These are phyloP conservation scores for Gossypium davidsonii DNA, from an alignment of 441 rosid species.

Conservation along the genomic window DNA sequence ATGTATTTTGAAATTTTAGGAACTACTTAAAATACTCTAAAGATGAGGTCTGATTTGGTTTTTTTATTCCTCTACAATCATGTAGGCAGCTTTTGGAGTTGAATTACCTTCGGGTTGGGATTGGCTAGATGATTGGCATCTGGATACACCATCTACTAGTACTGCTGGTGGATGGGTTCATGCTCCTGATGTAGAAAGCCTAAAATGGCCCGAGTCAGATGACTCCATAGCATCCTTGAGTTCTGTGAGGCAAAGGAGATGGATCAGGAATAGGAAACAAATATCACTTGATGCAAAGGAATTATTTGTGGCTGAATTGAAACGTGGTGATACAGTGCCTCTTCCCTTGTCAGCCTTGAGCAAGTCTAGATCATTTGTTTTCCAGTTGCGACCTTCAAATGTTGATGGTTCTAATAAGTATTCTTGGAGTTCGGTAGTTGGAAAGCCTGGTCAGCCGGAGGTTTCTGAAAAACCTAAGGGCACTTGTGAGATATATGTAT, in stretches of 20 bases:
- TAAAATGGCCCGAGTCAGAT: constrained; percentile 57
- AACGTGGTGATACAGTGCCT: constrained; percentile 69
- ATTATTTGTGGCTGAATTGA: constrained; percentile 56
- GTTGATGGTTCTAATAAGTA: constrained; percentile 42
- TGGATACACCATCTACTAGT: constrained; percentile 42
- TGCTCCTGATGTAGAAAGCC: constrained; percentile 52
- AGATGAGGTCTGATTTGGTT: background rate
- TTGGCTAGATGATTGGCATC: constrained; percentile 57
- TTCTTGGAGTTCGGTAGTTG: constrained; percentile 85
- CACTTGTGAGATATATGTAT: constrained; percentile 59
- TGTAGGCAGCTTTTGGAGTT: constrained; percentile 36
- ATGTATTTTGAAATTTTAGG: background rate
- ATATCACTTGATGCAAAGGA: constrained; percentile 29
- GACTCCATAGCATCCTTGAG: constrained; percentile 39
- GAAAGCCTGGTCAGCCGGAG: constrained; percentile 32
- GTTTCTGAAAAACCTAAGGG: constrained; percentile 27
- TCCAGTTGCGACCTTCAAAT: constrained; percentile 61
- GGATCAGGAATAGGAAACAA: constrained; percentile 54
- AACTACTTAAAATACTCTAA: background rate
- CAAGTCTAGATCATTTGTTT: constrained; percentile 50
- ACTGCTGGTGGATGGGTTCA: constrained; percentile 66
- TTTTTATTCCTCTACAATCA: constrained; percentile 6
- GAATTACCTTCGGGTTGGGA: constrained; percentile 50
- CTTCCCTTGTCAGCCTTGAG: constrained; percentile 70
- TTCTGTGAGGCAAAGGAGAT: constrained; percentile 64